phyloP scores from a whole-genome alignment of 805 yeast species.

The Wickerhamomyces bovis region DNA sequence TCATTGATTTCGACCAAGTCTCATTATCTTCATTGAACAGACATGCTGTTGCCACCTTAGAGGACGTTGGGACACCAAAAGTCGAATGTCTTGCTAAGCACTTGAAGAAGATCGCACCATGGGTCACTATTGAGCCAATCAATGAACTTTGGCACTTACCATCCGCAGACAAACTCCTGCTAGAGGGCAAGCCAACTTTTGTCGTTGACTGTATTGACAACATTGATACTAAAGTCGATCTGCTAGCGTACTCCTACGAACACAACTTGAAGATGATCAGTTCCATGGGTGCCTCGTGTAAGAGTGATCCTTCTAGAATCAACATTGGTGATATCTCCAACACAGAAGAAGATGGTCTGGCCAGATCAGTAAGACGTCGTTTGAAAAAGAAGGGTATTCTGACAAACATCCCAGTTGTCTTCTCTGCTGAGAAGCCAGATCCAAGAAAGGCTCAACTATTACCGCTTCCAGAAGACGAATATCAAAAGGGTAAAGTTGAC shows the following conservation, averaged over 20 bases:
- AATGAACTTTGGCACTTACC: conserved; percentile 73
- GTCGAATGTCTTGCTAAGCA: conserved; percentile 75
- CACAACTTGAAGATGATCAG: conserved; percentile 65
- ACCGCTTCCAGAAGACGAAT: conserved; percentile 80
- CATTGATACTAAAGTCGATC: conserved; percentile 92
- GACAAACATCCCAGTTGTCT: conserved; percentile 78
- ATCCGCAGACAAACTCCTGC: conserved; percentile 54
- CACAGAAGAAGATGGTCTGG: conserved; percentile 91
- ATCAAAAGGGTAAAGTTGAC: conserved; percentile 74
- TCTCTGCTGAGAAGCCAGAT: conserved; percentile 94
- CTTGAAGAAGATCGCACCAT: conserved; percentile 78
- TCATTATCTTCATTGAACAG: conserved; percentile 86
- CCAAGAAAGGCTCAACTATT: conserved; percentile 84
- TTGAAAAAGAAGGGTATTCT: conserved; percentile 73
- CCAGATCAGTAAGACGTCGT: conserved; percentile 80
- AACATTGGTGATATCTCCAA: conserved; percentile 83
- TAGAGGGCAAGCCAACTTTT: conserved; percentile 58
- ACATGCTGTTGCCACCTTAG: conserved; percentile 88
- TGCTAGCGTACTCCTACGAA: conserved; percentile 65
- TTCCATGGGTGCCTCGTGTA: conserved; percentile 97
- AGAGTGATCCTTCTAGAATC: conserved; percentile 89
- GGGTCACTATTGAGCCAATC: conserved; percentile 76
- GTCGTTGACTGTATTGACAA: conserved; percentile 96
- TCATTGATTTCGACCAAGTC: conserved; percentile 95
- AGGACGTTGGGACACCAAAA: conserved; percentile 89